A percentile compares a stretch with the other conserved stretches of the same genome.
These are phyloP conservation scores for Exophiala sp. DNA, from an alignment of 2,329 filamentous ascomycete genomes.

Conservation along the genomic window DNA sequence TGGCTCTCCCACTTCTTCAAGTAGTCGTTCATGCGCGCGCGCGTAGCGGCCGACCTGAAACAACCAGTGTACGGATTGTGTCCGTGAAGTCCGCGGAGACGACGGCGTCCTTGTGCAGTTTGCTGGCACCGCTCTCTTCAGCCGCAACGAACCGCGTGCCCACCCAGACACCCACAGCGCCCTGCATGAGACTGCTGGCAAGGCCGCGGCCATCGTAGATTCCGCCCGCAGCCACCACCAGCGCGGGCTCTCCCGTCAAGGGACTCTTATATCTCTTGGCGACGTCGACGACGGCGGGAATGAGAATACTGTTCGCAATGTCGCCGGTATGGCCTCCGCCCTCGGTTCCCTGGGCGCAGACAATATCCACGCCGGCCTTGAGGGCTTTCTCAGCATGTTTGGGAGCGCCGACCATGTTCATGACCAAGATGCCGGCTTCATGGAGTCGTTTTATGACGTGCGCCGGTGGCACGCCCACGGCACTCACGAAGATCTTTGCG, in stretches of 20 bases:
- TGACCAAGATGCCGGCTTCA: conserved; percentile 70
- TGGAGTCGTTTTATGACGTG: conserved; percentile 71
- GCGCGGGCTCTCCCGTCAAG: conserved; percentile 62
- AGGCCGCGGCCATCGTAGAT: conserved; percentile 76
- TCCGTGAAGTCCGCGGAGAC: conserved; percentile 72
- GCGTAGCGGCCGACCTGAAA: conserved; percentile 74
- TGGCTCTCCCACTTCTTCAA: conserved; percentile 71
- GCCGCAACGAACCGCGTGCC: conserved; percentile 86
- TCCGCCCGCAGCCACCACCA: conserved; percentile 85
- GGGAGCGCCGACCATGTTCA: conserved; percentile 97
- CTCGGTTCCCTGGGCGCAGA: conserved; percentile 89
- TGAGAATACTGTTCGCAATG: conserved; percentile 75
- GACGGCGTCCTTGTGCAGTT: conserved; percentile 77
- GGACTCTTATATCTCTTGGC: conserved; percentile 65
- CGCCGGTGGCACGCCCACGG: conserved; percentile 77
- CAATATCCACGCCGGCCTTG: conserved; percentile 77
- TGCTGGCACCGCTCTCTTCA: conserved; percentile 71
- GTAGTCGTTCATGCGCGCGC: conserved; percentile 78
- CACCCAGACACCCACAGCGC: conserved; percentile 86
- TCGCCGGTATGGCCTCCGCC: conserved; percentile 91
- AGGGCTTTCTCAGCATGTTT: conserved; percentile 87
- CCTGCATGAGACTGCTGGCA: conserved; percentile 78
- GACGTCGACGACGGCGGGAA: conserved; percentile 81
- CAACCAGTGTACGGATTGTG: conserved; percentile 73
- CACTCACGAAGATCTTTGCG: conserved; percentile 78